Evolutionary conservation across 306 rosid species (phyloP), one percentile per base, ranked within the genome.

Genomic region (Fagus crenata): DNA sequence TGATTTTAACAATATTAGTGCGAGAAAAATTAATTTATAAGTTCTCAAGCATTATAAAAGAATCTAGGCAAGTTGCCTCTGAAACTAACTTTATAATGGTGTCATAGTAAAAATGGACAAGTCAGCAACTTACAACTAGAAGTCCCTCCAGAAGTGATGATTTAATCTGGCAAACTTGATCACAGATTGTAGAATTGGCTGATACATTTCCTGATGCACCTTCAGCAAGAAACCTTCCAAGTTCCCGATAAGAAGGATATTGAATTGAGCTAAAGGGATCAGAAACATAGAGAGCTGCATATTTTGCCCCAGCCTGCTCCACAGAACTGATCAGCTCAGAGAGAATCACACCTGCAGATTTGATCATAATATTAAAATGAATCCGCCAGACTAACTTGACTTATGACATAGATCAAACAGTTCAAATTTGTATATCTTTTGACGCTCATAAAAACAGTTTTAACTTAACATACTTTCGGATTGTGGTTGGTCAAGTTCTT

Each of bases 71-170:
- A 63, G 43, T 14, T 32, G 7, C 42, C 69, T 33, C 1, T 63
- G 69, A 35, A 35, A 35, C 28, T 32, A 33, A 5, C 69, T 14
- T 17, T 11, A 6, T 35, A 63, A 5, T 18, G 22, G 42, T 5
- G 69, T 58, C 31, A 31, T 58, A 31, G 36, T 61, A 71, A 71
- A 69, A 77, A 63, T 8, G 40, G 78, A 77, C 54, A 75, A 63
- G 69, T 68, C 32, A 79, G 74, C 78, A 80, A 69, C 96, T 87
- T 87, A 95, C 98, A 73, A 95, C 98, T 5, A 95, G 73, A 78
- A 95, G 59, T 69, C 98, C 98, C 81, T 95, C 97, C 71, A 95
- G 81, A 85, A 95, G 97, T n/a, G 97, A 92, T 65, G 98, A 85
- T 81, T 92, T 92, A 79, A 92, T 73, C 78, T 86, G 89, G 87